Conservation (phyloP, 805 yeast genomes). For the Wickerhamiella spandovensis region DNA sequence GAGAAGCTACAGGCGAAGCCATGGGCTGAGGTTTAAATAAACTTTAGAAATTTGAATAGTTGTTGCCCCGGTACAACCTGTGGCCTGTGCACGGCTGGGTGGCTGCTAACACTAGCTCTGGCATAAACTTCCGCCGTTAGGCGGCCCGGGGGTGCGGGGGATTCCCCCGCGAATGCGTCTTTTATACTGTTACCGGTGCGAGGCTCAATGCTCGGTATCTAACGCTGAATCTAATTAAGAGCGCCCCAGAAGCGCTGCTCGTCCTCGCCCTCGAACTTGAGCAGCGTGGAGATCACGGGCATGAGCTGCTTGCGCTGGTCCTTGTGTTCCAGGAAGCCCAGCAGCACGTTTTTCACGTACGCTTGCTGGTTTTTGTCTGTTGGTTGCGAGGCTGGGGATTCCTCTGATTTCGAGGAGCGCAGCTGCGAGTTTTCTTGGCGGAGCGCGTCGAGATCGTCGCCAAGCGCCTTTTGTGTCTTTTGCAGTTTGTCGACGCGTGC, state of each 20-base stretch:
- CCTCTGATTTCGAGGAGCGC: not conserved
- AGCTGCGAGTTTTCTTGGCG: slow-evolving; percentile 15
- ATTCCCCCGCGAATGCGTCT: slow-evolving; percentile 37
- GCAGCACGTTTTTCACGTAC: slow-evolving; percentile 75
- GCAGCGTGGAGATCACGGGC: slow-evolving; percentile 70
- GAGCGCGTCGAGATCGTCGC: slow-evolving; percentile 23
- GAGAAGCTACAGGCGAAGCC: too few species aligned
- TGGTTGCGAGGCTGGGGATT: slow-evolving; percentile 2
- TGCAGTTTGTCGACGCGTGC: slow-evolving; percentile 26
- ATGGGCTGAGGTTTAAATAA: too few species aligned
- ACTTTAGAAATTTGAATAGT: too few species aligned
- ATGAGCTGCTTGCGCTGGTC: slow-evolving; percentile 80
- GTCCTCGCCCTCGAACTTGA: slow-evolving; percentile 57
- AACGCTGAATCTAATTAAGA: too few species aligned
- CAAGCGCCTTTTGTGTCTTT: slow-evolving; percentile 22
- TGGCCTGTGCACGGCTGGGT: too few species aligned
- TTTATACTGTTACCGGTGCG: not conserved
- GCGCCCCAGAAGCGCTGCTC: slow-evolving; percentile 58
- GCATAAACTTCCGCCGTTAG: not conserved
- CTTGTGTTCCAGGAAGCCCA: slow-evolving; percentile 81
- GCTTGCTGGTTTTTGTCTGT: slow-evolving; percentile 36
- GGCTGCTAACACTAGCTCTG: too few species aligned
- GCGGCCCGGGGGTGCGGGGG: too few species aligned
- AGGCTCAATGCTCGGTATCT: slow-evolving; percentile 3
- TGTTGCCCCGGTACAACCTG: too few species aligned